Evolutionary conservation across 2,329 filamentous ascomycete species (phyloP), one percentile per base, ranked within the genome.

Genomic region (Tolypocladium pustulatum): DNA sequence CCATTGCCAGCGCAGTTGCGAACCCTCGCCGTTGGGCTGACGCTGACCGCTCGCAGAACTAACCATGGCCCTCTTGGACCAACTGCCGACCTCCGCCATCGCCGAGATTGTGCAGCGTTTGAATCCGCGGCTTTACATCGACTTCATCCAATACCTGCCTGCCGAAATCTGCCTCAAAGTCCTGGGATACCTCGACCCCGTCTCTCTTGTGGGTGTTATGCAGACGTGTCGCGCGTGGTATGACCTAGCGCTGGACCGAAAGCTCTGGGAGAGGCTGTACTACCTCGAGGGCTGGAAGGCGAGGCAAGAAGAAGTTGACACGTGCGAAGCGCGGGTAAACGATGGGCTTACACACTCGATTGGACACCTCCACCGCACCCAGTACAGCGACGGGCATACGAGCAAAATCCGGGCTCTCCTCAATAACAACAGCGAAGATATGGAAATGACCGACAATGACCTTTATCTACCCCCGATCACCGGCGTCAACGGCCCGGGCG

Each of bases 81-180:
- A 88, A 59, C 79, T 97, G 34, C 89, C 89, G 22, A 95, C 91
- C 0, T 89, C 89, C 8, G 84, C 86, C 57, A 86, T 97, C 60
- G 86, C 88, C 55, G 81, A 87, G 52, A 89, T 97, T 57, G 90
- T 96, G 54, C 84, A 92, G 58, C 83, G 87, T 62, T 77, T 96
- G 22, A 89, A 87, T 62, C 90, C 91, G 4, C 82, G 92, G 57
- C 85, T 97, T 3, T 92, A 97, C 72, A 93, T 97, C 74, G 90
- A 99, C 73, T 96, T 96, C 58, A 85, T 96, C 49, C 78, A 84
- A 63, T 86, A 90, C 66, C 83, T 99, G 0, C 94, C 94, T 0
- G 85, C 90, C 32, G 94, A 99, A 71, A 89, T 99, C 66, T 95
- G 91, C 61, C 86, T 94, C 52, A 88, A 95, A 67, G 88, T 97